A percentile compares a stretch with the other conserved stretches of the same genome.
Evolutionary conservation across 1,284 basidiomycete species (phyloP).

Genomic region (Apiotrichum brassicae): DNA sequence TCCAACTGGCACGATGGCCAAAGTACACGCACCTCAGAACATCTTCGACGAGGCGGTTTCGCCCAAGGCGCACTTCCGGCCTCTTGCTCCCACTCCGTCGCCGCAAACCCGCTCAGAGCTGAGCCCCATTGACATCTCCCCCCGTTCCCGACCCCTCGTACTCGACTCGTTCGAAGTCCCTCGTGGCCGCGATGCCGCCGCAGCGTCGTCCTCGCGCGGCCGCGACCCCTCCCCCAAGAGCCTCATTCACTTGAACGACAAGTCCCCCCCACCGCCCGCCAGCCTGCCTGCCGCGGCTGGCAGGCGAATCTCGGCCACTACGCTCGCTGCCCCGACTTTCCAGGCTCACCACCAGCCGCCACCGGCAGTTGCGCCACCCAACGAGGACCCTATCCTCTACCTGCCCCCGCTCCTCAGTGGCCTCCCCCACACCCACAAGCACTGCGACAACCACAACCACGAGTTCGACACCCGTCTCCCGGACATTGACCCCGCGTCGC

Average conservation of each 20-base stretch:
- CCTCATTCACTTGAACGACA: conserved; percentile 15
- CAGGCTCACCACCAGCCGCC: conserved; percentile 54
- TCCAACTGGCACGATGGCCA: neutral
- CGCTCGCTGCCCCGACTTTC: conserved; percentile 14
- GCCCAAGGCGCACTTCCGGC: neutral
- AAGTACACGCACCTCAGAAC: neutral
- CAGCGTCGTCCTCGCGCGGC: conserved; percentile 2
- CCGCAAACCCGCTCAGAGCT: neutral
- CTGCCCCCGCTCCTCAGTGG: conserved; percentile 72
- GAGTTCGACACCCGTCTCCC: conserved; percentile 69
- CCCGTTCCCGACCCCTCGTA: neutral
- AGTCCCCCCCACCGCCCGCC: conserved; percentile 5
- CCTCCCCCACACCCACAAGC: conserved; percentile 45
- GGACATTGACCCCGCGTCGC: conserved; percentile 69
- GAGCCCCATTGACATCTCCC: conserved; percentile 4
- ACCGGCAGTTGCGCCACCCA: conserved; percentile 48
- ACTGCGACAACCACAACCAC: conserved; percentile 11
- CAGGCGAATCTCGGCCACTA: conserved; percentile 10
- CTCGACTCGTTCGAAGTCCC: conserved; percentile 1
- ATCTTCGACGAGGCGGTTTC: neutral
- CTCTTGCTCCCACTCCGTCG: neutral
- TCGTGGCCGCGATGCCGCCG: neutral
- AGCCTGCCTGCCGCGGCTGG: conserved; percentile 11
- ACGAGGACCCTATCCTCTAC: conserved; percentile 59
- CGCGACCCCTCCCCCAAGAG: conserved; percentile 17